Conservation (phyloP, 2,329 filamentous ascomycete species). For the Phialophora expanda region DNA sequence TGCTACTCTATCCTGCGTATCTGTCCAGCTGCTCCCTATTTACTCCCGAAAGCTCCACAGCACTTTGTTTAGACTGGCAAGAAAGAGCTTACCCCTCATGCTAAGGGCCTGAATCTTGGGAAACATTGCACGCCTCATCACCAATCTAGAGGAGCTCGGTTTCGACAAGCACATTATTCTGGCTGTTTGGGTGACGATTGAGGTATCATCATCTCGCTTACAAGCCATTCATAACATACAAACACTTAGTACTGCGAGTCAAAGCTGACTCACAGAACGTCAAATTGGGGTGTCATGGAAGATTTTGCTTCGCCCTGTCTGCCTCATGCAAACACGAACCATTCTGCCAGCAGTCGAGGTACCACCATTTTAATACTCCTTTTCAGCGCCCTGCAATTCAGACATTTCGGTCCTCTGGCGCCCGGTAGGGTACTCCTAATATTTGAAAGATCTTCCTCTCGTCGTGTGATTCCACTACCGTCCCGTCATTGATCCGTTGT, state of each 20-base stretch:
- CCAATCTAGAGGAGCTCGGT: background rate
- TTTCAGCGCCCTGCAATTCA: background rate
- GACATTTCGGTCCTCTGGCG: constrained; percentile 64
- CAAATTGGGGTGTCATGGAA: background rate
- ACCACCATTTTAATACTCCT: background rate
- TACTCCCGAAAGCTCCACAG: no score
- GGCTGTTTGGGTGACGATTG: background rate
- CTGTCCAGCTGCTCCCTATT: no score
- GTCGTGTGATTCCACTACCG: constrained; percentile 72
- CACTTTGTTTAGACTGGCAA: background rate
- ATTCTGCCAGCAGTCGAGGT: background rate
- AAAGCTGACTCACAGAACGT: background rate
- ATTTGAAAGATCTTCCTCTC: constrained; percentile 82
- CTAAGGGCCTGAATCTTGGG: background rate
- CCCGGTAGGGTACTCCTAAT: constrained; percentile 80
- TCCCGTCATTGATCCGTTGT: constrained; percentile 69
- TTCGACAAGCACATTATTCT: background rate
- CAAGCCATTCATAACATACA: background rate
- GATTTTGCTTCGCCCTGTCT: background rate
- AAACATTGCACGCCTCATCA: background rate
- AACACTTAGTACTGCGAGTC: background rate
- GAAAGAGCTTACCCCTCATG: background rate
- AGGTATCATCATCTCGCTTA: background rate
- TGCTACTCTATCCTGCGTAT: no score
- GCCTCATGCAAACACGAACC: background rate